These are phyloP conservation scores for Yarrowia bubula DNA, from an alignment of 805 yeast genomes.

Conservation along the genomic window DNA sequence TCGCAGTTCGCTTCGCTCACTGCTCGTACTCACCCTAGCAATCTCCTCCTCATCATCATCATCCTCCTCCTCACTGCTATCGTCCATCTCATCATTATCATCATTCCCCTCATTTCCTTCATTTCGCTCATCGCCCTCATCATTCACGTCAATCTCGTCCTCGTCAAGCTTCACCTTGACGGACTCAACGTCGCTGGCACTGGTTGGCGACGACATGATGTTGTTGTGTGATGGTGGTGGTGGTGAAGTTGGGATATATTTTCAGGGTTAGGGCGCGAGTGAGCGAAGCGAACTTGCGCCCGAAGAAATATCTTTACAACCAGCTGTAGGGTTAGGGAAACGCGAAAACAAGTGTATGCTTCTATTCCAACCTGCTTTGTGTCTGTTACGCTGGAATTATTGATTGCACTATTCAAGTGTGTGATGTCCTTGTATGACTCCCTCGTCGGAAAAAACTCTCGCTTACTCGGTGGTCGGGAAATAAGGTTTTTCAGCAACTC, in stretches of 20 bases:
- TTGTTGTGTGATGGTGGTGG: background rate
- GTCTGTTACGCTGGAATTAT: too few relatives aligned
- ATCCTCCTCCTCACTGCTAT: slow-evolving; percentile 87
- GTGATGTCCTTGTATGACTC: too few relatives aligned
- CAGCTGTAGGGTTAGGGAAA: too few relatives aligned
- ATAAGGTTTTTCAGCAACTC: background rate
- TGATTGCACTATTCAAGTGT: too few relatives aligned
- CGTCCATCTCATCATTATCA: slow-evolving; percentile 46
- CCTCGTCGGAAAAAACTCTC: background rate
- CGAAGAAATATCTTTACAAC: background rate
- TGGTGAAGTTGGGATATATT: background rate
- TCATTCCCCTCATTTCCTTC: slow-evolving; percentile 30
- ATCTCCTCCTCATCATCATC: slow-evolving; percentile 92
- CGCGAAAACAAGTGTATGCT: too few relatives aligned
- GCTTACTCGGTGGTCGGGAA: background rate
- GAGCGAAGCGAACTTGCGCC: background rate
- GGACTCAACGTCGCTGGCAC: slow-evolving; percentile 13
- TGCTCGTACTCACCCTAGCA: slow-evolving; percentile 43
- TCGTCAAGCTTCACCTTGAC: slow-evolving; percentile 14
- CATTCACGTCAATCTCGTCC: background rate
- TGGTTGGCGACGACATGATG: slow-evolving; percentile 5
- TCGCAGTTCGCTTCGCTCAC: background rate
- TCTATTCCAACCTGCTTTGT: too few relatives aligned
- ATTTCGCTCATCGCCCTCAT: slow-evolving; percentile 16
- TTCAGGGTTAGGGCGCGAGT: background rate